Evolutionary conservation across 345 rosid genomes (phyloP).

Genomic region (Firmiana major): DNA sequence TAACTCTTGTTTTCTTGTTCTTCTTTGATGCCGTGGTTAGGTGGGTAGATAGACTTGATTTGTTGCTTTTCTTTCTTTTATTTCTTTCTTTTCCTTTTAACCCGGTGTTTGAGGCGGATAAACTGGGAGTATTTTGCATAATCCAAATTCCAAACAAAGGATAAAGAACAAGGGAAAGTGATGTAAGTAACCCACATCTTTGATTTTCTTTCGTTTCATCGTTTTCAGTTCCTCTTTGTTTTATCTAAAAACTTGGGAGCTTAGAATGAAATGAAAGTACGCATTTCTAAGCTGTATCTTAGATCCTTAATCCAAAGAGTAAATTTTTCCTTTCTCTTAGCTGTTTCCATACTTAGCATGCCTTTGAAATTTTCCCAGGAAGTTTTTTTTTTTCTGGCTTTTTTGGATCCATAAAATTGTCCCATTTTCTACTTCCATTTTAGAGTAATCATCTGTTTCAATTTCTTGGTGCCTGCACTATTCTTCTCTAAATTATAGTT

Average conservation of each 20-base stretch:
- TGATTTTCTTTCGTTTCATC: not conserved
- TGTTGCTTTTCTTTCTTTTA: not conserved
- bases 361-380: not conserved
- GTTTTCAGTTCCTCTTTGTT: not conserved
- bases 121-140: slow-evolving; percentile 37
- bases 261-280: not conserved
- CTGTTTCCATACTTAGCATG: not conserved
- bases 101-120: slow-evolving; percentile 51
- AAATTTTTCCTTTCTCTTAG: not conserved
- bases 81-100: not conserved
- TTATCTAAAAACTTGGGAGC: not conserved
- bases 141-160: slow-evolving; percentile 24
- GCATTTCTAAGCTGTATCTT: not conserved
- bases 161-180: not conserved
- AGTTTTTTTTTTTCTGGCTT: not conserved
- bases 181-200: not conserved
- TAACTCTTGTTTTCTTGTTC: slow-evolving; percentile 23
- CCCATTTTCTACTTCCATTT: not conserved
- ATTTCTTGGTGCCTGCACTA: no score
- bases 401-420: not conserved
- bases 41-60: slow-evolving; percentile 30
- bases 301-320: slow-evolving; percentile 6
- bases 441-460: not conserved
- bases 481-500: no score
- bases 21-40: slow-evolving; percentile 33